These are phyloP conservation scores for Mycena chlorophos DNA, from an alignment of 768 basidiomycete genomes.

Conservation along the genomic window DNA sequence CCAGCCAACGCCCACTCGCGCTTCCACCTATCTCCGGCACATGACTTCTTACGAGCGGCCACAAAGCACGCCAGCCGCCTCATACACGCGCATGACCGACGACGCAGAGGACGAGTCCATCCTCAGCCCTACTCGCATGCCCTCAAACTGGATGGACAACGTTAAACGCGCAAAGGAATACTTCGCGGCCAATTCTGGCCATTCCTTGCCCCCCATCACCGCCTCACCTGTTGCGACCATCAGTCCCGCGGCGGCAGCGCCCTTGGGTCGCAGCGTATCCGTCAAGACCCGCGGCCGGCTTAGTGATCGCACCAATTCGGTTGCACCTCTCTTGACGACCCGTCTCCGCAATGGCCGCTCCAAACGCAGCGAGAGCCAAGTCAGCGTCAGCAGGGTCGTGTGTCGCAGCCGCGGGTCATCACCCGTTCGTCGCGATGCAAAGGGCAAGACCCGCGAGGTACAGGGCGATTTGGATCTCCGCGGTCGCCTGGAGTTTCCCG, in stretches of 20 bases:
- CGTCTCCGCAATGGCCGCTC: conserved; percentile 12
- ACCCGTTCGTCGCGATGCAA: conserved; percentile 18
- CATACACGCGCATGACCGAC: conserved; percentile 29
- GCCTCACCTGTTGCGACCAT: conserved; percentile 4
- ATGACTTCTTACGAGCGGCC: conserved; percentile 54
- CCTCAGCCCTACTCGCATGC: conserved; percentile 20
- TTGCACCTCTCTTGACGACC: conserved; percentile 14
- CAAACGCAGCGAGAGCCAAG: conserved; percentile 20
- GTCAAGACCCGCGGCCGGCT: conserved; percentile 20
- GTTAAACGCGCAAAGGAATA: conserved; percentile 23
- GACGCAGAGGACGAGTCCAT: conserved; percentile 22
- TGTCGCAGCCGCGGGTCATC: conserved; percentile 23
- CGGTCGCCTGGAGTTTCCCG: conserved; percentile 15
- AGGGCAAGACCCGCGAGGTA: conserved; percentile 18
- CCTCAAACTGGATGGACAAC: conserved; percentile 22
- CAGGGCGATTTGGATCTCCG: conserved; percentile 19
- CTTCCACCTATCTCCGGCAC: conserved; percentile 70
- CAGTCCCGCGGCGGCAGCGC: no score
- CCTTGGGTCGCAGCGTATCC: conserved; percentile 16
- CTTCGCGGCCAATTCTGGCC: conserved; percentile 5
- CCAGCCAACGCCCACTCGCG: conserved; percentile 50
- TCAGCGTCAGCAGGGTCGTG: conserved; percentile 20
- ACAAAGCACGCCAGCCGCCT: conserved; percentile 28
- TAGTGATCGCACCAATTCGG: conserved; percentile 21
- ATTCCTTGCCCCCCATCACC: conserved; percentile 7